A percentile compares a stretch with the other conserved stretches of the same genome.
phyloP scores from a whole-genome alignment of 176 grass and related monocot species.

The Elaeis guineensis region DNA sequence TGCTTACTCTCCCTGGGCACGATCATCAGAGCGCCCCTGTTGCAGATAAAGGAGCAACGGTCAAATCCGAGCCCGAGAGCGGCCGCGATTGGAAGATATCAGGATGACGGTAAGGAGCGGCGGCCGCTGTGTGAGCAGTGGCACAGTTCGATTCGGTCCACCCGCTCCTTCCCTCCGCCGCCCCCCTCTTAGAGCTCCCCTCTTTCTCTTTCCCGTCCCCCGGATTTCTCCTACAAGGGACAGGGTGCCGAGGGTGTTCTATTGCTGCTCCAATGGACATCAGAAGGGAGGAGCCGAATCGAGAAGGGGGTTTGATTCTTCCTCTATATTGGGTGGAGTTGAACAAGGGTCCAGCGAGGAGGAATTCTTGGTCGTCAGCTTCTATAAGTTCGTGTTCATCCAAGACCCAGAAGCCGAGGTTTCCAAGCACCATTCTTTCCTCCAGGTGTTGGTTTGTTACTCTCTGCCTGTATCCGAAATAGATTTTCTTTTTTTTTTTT shows the following conservation, averaged over 20 bases:
- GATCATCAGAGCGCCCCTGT: too few species aligned
- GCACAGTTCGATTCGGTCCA: too few species aligned
- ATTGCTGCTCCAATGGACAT: constrained; percentile 2
- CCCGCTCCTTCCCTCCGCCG: background rate
- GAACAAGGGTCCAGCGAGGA: constrained; percentile 3
- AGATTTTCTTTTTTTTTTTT: too few species aligned
- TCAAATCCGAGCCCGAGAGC: too few species aligned
- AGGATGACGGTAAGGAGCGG: too few species aligned
- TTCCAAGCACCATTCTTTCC: constrained; percentile 51
- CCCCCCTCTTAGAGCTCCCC: background rate
- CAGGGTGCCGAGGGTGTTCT: background rate
- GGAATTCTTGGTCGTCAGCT: constrained; percentile 60
- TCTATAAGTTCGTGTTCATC: constrained; percentile 74
- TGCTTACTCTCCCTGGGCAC: too few species aligned
- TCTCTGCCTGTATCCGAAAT: too few species aligned
- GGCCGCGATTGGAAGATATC: too few species aligned
- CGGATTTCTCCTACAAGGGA: constrained; percentile 4
- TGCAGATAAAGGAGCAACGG: too few species aligned
- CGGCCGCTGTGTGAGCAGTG: too few species aligned
- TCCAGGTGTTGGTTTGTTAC: constrained; percentile 39
- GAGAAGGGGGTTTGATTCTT: too few species aligned
- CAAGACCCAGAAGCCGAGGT: constrained; percentile 57
- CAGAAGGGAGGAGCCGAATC: too few species aligned
- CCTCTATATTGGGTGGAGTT: background rate
- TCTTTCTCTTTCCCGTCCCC: background rate